Base-by-base conservation (phyloP, 768 basidiomycete genomes). In the Hygrophoropsis aurantiaca region DNA sequence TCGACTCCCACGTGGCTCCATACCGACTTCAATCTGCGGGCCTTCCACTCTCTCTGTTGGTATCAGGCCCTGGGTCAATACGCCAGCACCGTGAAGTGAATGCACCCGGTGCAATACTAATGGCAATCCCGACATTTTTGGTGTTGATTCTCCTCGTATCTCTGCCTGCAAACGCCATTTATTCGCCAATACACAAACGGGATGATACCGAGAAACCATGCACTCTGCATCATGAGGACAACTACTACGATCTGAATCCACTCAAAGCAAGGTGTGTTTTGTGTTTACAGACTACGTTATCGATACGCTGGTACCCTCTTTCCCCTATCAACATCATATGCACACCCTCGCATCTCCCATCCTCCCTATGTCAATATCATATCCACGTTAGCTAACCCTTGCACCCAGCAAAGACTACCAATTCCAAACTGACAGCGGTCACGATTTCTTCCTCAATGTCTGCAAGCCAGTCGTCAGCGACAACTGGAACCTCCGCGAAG, bases 151-250 rank as follows among this genome's bases (percentile, higher is more conserved):
- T n/a, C n/a, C n/a, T n/a, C n/a, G n/a, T n/a, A n/a, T n/a, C n/a
- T n/a, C n/a, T n/a, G n/a, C n/a, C n/a, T n/a, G n/a, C n/a, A n/a
- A n/a, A n/a, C n/a, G n/a, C n/a, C n/a, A n/a, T n/a, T n/a, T n/a
- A n/a, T n/a, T n/a, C n/a, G n/a, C n/a, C n/a, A n/a, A n/a, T n/a
- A n/a, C n/a, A n/a, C n/a, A n/a, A n/a, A n/a, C n/a, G n/a, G n/a
- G n/a, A n/a, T n/a, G n/a, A n/a, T n/a, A n/a, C n/a, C n/a, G 84
- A 87, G 13, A 73, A 74, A 38, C 72, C 80, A n/a, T 90, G 87
- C 56, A 84, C 84, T 2, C 58, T 74, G 1, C 78, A 77, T 52
- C 70, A 76, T 16, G 36, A 73, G 25, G 79, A 77, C 21, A 79
- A 77, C 26, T 85, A 72, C 64, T 90, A 82, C 50, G 84, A 90